Conservation (phyloP, 495 filamentous ascomycete species). For the Xylaria curta region DNA sequence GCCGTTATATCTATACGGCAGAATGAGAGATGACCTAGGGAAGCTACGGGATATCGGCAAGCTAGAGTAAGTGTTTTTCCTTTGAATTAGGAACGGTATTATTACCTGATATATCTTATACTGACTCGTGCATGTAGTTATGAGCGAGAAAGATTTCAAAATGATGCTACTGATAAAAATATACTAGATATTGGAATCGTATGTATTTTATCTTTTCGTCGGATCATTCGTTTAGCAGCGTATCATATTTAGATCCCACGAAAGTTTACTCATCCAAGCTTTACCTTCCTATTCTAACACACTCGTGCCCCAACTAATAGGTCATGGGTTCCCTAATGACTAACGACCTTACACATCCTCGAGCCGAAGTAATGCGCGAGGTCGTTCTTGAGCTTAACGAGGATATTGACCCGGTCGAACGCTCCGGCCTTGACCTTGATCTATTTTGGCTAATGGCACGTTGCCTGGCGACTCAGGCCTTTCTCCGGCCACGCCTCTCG, state of each 20-base stretch:
- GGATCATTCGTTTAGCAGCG: neutral
- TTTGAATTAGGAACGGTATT: no score
- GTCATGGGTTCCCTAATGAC: constrained; percentile 1
- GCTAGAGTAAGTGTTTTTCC: neutral
- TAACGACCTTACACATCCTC: constrained; percentile 5
- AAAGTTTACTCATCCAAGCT: no score
- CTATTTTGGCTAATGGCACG: constrained; percentile 1
- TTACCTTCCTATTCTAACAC: neutral
- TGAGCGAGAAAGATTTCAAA: neutral
- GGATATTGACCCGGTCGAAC: neutral
- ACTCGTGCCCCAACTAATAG: neutral
- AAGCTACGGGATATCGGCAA: neutral
- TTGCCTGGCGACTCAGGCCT: neutral
- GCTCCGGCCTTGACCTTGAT: neutral
- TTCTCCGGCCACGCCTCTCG: constrained; percentile 4
- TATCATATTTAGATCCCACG: no score
- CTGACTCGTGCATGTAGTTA: neutral
- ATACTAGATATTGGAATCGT: neutral
- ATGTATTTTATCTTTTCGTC: neutral
- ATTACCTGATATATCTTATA: no score
- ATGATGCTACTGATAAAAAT: neutral
- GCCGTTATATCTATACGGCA: neutral
- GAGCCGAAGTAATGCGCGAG: neutral
- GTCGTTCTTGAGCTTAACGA: neutral
- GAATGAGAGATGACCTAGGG: neutral